A percentile compares a stretch with the other conserved stretches of the same genome.
These are phyloP conservation scores for Boletus sp. DNA, from an alignment of 1,284 basidiomycete species.

Conservation along the genomic window DNA sequence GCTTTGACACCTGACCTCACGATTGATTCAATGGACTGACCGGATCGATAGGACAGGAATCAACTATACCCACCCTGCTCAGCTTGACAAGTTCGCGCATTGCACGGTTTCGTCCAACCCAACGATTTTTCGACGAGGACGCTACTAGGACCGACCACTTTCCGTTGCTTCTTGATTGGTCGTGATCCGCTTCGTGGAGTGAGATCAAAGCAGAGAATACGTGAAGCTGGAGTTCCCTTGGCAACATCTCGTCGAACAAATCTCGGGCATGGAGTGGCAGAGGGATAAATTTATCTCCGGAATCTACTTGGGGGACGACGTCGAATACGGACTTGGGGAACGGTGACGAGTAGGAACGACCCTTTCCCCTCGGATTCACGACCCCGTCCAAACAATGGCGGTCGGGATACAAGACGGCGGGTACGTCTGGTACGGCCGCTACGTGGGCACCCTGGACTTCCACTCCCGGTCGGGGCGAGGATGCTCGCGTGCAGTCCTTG, in stretches of 20 bases:
- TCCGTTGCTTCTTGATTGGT: slow-evolving; percentile 38
- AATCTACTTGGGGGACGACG: slow-evolving; percentile 42
- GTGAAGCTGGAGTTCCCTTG: slow-evolving; percentile 69
- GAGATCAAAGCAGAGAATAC: slow-evolving; percentile 54
- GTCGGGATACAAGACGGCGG: slow-evolving; percentile 15
- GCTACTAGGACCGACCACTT: slow-evolving; percentile 60
- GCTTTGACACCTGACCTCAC: slow-evolving; percentile 67
- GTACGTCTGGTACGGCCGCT: slow-evolving; percentile 9
- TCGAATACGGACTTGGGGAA: slow-evolving; percentile 56
- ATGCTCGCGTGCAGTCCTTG: slow-evolving; percentile 29
- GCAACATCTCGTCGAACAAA: slow-evolving; percentile 64
- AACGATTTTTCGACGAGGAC: slow-evolving; percentile 52
- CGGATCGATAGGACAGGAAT: slow-evolving; percentile 18
- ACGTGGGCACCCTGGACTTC: slow-evolving; percentile 26
- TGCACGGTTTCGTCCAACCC: slow-evolving; percentile 70
- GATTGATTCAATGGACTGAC: slow-evolving; percentile 14
- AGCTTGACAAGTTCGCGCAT: slow-evolving; percentile 75
- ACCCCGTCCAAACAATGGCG: slow-evolving; percentile 14
- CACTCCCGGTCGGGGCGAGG: slow-evolving; percentile 27
- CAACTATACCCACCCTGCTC: slow-evolving; percentile 59
- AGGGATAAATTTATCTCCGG: slow-evolving; percentile 47
- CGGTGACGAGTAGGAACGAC: slow-evolving; percentile 62
- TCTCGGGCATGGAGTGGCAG: slow-evolving; percentile 45
- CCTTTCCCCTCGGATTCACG: slow-evolving; percentile 41
- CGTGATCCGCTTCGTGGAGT: slow-evolving; percentile 53